Base-by-base conservation (phyloP, 2,329 filamentous ascomycete genomes). In the Harringtonia lauricola region DNA sequence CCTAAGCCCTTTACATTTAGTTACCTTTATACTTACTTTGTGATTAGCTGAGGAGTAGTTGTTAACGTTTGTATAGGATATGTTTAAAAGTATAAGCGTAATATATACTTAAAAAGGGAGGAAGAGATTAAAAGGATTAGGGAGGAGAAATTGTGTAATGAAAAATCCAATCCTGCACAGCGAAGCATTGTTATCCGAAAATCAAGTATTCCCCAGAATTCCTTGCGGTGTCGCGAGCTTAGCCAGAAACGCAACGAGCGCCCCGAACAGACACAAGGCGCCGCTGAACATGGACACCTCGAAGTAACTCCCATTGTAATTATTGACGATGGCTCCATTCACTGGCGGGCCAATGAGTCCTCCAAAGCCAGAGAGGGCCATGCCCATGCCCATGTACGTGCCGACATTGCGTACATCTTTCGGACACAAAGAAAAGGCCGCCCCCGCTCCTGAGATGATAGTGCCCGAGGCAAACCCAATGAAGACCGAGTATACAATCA, bases 331-430 rank as follows among this genome's bases (percentile, higher is more conserved):
- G 0, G 59, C 64, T 4, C 69, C 70, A 43, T 62, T 68, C 41
- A 70, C 57, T 0, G 69, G 70, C 13, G 66, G 64, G 0, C 68
- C 67, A 4, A 67, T 55, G 17, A 73, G 52, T 4, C 56, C 60
- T 14, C 60, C 65, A 28, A 71, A 44, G 1, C 61, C 60, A 7
- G 57, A 51, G 8, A 64, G 45, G 8, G 59, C 59, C 44, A 67
- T 60, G 5, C 59, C 59, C 51, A 70, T 66, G 17, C 68, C 69
- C 49, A 69, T 59, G 33, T 68, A 63, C 2, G 73, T 72, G 7
- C 73, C 74, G 43, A 76, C 63, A 41, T 72, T 62, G 26, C 67
- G 62, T 17, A 72, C 62, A 46, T 73, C 64, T 34, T 59, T 61
- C 37, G 58, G 55, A 54, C 49, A 64, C 52, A 47, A 47, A 36